Percentiles rank a stretch among this genome's conserved stretches.
These are phyloP conservation scores for Quambalaria eucalypti DNA, from an alignment of 1,284 basidiomycete species.

Conservation along the genomic window DNA sequence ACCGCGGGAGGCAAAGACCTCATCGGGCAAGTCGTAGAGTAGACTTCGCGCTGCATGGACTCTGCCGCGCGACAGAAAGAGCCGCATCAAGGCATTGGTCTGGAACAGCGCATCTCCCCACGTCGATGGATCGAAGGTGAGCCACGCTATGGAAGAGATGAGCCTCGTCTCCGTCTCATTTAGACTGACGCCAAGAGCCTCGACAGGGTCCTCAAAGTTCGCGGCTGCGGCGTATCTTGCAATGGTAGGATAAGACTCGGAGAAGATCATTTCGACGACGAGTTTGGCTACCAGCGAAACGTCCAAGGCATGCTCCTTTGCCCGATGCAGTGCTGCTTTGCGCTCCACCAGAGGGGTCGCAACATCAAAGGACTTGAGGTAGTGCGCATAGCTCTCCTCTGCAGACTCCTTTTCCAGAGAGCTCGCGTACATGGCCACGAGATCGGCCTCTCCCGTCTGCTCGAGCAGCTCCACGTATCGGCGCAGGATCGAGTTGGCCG, in stretches of 20 bases:
- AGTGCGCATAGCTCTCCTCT: constrained; percentile 82
- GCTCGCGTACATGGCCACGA: constrained; percentile 88
- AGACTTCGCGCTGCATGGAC: constrained; percentile 37
- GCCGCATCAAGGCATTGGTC: constrained; percentile 32
- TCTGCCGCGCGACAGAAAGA: constrained; percentile 32
- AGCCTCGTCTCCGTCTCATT: constrained; percentile 51
- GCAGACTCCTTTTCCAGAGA: constrained; percentile 78
- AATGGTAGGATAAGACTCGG: constrained; percentile 54
- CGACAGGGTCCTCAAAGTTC: background rate
- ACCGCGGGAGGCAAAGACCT: constrained; percentile 13
- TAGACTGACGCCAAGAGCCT: constrained; percentile 6
- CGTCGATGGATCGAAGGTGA: constrained; percentile 57
- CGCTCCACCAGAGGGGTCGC: constrained; percentile 62
- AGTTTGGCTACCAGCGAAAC: constrained; percentile 69
- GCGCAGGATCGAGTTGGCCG: constrained; percentile 68
- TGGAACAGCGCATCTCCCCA: constrained; percentile 36
- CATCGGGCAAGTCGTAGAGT: constrained; percentile 30
- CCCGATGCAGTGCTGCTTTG: constrained; percentile 63
- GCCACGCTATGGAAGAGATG: constrained; percentile 86
- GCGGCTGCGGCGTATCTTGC: background rate
- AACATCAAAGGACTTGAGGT: constrained; percentile 67
- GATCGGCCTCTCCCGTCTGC: constrained; percentile 55
- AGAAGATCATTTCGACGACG: constrained; percentile 60
- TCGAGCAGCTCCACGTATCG: constrained; percentile 77
- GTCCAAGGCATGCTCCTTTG: constrained; percentile 74